These are phyloP conservation scores for Aspergillus vadensis DNA, from an alignment of 2,329 filamentous ascomycete genomes.

Conservation along the genomic window DNA sequence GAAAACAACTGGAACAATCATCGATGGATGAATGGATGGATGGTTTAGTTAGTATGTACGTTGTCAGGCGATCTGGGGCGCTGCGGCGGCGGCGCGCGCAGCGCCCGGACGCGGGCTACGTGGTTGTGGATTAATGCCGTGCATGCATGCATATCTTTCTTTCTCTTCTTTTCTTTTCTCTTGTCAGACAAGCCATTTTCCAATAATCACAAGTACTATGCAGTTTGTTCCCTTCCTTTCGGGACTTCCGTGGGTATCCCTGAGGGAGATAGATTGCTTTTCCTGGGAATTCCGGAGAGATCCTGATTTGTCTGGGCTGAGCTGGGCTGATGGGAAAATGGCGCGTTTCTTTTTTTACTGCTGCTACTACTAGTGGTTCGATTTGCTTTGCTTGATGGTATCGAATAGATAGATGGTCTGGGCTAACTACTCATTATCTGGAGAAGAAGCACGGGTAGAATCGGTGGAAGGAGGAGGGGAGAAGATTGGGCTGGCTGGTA, in stretches of 20 bases:
- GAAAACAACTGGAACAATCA: neutral
- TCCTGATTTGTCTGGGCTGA: no score
- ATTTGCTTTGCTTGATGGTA: neutral
- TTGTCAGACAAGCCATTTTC: neutral
- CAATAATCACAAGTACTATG: neutral
- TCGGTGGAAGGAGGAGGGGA: neutral
- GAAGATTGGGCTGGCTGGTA: neutral
- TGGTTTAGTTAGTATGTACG: neutral
- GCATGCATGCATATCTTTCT: slow-evolving; percentile 14
- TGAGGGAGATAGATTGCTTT: neutral
- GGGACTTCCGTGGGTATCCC: neutral
- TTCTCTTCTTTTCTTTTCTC: no score
- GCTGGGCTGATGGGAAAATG: neutral
- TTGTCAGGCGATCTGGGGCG: slow-evolving; percentile 3
- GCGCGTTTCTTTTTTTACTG: neutral
- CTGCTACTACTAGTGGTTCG: no score
- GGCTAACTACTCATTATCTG: neutral
- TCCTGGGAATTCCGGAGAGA: neutral
- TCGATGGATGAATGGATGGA: no score
- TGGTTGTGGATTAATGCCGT: slow-evolving; percentile 9
- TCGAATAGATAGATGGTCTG: neutral
- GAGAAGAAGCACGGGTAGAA: neutral
- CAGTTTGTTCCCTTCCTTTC: neutral
- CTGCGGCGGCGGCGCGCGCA: neutral
- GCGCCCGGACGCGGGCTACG: neutral